Evolutionary conservation across 495 filamentous ascomycete species (phyloP).

Genomic region (Penicillium crystallinum): DNA sequence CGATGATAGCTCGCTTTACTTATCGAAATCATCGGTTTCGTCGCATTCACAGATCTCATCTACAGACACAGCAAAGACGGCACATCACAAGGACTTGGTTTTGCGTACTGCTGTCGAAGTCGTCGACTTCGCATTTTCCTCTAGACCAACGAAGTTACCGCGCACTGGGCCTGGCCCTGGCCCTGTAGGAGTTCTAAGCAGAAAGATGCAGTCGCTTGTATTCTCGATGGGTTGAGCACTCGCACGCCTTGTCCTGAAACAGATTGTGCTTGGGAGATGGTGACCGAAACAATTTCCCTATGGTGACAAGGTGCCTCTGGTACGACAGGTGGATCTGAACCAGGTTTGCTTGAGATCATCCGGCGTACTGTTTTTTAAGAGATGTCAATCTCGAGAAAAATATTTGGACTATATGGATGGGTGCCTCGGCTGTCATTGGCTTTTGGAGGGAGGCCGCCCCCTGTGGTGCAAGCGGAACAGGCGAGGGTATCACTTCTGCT

Average conservation of each 20-base stretch:
- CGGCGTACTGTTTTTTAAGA: too few species aligned
- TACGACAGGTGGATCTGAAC: too few species aligned
- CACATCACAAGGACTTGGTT: slow-evolving; percentile 52
- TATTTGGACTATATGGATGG: too few species aligned
- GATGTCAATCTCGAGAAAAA: too few species aligned
- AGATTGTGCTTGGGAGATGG: slow-evolving; percentile 66
- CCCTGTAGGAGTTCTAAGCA: slow-evolving; percentile 74
- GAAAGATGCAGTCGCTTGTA: slow-evolving; percentile 67
- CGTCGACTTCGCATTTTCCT: slow-evolving; percentile 59
- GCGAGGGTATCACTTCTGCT: too few species aligned
- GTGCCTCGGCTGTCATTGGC: too few species aligned
- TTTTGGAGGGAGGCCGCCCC: too few species aligned
- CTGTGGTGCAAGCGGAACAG: too few species aligned
- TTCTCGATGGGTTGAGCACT: slow-evolving; percentile 62
- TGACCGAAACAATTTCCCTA: too few species aligned
- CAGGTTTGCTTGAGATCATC: too few species aligned
- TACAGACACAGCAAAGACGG: slow-evolving; percentile 20
- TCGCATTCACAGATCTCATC: slow-evolving; percentile 39
- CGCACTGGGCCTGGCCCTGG: slow-evolving; percentile 73
- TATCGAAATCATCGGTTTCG: slow-evolving; percentile 59
- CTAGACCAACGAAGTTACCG: slow-evolving; percentile 53
- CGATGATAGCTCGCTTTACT: slow-evolving; percentile 60
- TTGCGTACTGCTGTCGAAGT: slow-evolving; percentile 50
- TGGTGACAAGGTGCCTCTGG: too few species aligned
- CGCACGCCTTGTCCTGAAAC: slow-evolving; percentile 55